phyloP scores from a whole-genome alignment of 2,329 filamentous ascomycete genomes.

The Cladorrhinum sp. region DNA sequence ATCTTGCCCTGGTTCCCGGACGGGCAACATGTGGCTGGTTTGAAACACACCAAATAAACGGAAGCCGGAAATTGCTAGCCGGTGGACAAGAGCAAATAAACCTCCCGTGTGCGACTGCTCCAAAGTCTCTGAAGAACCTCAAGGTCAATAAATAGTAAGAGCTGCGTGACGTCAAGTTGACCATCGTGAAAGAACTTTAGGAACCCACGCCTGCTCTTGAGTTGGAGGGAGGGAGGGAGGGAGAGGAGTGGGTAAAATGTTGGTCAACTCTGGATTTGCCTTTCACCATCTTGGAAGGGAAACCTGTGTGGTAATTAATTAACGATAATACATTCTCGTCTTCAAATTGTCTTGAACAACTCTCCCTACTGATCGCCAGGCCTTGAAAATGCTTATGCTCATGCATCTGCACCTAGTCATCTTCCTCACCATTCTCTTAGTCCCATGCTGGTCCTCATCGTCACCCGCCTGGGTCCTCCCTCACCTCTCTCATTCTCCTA shows the following conservation, averaged over 20 bases:
- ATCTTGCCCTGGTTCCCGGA: background rate
- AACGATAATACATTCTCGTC: no score
- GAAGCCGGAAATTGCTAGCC: conserved; percentile 1
- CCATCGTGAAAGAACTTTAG: background rate
- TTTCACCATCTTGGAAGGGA: no score
- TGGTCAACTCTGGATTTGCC: background rate
- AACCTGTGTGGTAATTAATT: no score
- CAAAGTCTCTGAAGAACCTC: background rate
- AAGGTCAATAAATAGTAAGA: background rate
- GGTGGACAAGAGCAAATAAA: background rate
- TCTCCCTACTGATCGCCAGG: no score
- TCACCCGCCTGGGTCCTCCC: background rate
- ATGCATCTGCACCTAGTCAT: background rate
- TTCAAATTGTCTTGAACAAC: no score
- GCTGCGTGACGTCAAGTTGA: conserved; percentile 6
- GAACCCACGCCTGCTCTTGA: background rate
- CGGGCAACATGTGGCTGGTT: background rate
- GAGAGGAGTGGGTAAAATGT: background rate
- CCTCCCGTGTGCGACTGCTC: background rate
- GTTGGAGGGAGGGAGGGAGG: background rate
- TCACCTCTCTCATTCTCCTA: background rate
- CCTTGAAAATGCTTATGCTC: no score
- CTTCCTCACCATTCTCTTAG: background rate
- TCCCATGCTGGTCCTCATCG: background rate
- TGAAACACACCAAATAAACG: background rate